phyloP scores from a whole-genome alignment of 768 basidiomycete genomes.

The Agaricus blazei region DNA sequence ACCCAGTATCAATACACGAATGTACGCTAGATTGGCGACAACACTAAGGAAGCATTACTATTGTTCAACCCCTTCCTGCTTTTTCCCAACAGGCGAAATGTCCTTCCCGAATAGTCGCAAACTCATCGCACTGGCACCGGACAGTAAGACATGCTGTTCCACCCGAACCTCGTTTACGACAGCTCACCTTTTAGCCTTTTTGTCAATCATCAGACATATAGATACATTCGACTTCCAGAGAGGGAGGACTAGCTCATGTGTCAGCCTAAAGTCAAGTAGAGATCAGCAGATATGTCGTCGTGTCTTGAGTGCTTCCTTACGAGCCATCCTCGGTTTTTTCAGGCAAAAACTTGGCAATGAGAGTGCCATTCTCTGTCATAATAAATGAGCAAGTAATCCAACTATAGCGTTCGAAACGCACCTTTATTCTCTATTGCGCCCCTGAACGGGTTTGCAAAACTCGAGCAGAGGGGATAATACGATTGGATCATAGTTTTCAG shows the following conservation, averaged over 20 bases:
- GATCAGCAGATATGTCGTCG: not conserved
- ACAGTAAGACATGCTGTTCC: constrained; percentile 1
- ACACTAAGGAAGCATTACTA: not conserved
- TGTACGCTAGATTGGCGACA: not conserved
- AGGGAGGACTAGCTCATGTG: constrained; percentile 84
- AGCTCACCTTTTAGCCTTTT: constrained; percentile 86
- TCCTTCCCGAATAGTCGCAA: constrained; percentile 81
- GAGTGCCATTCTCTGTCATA: constrained; percentile 57
- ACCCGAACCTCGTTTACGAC: not conserved
- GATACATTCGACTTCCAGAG: constrained; percentile 93
- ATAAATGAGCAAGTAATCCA: not conserved
- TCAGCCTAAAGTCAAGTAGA: constrained; percentile 39
- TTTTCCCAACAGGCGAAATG: constrained; percentile 37
- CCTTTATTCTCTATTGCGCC: constrained; percentile 46
- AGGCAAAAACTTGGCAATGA: constrained; percentile 64
- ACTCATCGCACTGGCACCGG: constrained; percentile 66
- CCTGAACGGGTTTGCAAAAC: constrained; percentile 59
- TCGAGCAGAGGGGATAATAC: constrained; percentile 75
- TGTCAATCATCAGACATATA: constrained; percentile 90
- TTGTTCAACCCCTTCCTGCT: not conserved
- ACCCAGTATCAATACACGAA: not conserved
- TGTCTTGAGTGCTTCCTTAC: constrained; percentile 33
- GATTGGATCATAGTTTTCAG: constrained; percentile 65
- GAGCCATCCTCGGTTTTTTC: constrained; percentile 45
- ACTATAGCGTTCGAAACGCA: constrained; percentile 28